Evolutionary conservation across 176 grass and related monocot genomes (phyloP), one percentile per base, ranked within the genome.

Genomic region (Thalia dealbata): DNA sequence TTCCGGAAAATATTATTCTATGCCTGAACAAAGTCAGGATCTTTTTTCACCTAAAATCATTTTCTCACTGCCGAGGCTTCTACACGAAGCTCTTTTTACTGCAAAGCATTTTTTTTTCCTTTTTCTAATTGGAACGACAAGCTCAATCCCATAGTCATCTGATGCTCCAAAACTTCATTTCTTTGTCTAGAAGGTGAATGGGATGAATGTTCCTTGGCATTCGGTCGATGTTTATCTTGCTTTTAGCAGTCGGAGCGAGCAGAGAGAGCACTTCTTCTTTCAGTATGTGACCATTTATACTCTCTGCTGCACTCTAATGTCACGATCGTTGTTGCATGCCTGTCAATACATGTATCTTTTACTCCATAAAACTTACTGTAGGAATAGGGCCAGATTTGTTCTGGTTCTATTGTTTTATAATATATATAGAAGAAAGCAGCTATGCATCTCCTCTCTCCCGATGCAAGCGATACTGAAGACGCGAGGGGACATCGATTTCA

Each of bases 181-280:
- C 19, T 58, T 58, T 38, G 4, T 2, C 4, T 4, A 4, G 4
- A 38, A n/a, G 21, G n/a, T n/a, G n/a, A n/a, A n/a, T n/a, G n/a
- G n/a, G n/a, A 58, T n/a, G 21, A 7, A 7, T 58, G 18, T n/a
- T 58, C 7, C 21, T n/a, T 1, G 3, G 4, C 19, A 58, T 8
- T n/a, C 22, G 21, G n/a, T 7, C 19, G 54, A 13, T n/a, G 22
- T 58, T 58, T 58, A 58, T n/a, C 54, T 58, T 58, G 21, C 46
- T 96, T 96, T 75, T 89, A 89, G 65, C 82, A 91, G 63, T 81
- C 78, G 44, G 86, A 96, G 61, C 88, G 92, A 25, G 86, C 86
- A 74, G 92, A 91, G 79, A 96, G 84, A 8, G 92, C 92, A 21
- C 89, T 96, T 84, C 89, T 96, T 83, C 92, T 96, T 74, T 91